Percentiles rank a stretch among this genome's conserved stretches.
Conservation (phyloP, 331 rosid species). For the Rhamnella rubrinervis region DNA sequence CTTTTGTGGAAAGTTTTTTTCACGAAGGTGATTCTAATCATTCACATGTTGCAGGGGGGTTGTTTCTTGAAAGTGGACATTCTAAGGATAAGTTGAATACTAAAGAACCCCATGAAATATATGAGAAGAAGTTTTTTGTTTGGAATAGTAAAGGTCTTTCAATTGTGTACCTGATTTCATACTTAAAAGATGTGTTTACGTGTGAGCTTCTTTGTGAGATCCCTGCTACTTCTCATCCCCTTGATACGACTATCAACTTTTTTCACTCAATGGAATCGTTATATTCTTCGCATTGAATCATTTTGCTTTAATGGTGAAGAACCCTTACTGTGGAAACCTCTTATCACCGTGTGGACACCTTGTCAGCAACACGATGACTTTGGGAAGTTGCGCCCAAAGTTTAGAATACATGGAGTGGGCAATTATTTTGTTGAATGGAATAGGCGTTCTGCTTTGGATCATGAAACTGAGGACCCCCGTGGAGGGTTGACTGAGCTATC, state of each 20-base stretch:
- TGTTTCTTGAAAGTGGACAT: constrained; percentile 57
- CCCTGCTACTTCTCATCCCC: constrained; percentile 49
- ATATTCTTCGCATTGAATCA: constrained; percentile 63
- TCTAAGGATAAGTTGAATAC: constrained; percentile 22
- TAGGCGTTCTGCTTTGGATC: constrained; percentile 31
- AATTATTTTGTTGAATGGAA: constrained; percentile 54
- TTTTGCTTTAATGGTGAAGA: constrained; percentile 61
- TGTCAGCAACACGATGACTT: constrained; percentile 36
- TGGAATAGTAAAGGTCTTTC: constrained; percentile 78
- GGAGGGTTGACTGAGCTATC: constrained; percentile 31
- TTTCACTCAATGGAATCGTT: constrained; percentile 48
- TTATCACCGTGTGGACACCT: constrained; percentile 55
- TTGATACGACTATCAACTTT: constrained; percentile 44
- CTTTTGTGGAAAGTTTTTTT: constrained; percentile 39
- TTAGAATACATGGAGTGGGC: constrained; percentile 48
- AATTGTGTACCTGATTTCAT: constrained; percentile 48
- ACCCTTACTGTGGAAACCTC: constrained; percentile 73
- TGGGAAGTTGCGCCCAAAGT: constrained; percentile 37
- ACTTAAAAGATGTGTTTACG: constrained; percentile 49
- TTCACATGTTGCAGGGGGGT: constrained; percentile 52
- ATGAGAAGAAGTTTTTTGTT: constrained; percentile 41
- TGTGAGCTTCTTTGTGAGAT: constrained; percentile 62
- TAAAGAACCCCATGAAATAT: constrained; percentile 28
- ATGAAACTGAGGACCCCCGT: constrained; percentile 24
- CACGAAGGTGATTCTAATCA: constrained; percentile 35